Percentiles rank a stretch among this genome's conserved stretches.
phyloP scores from a whole-genome alignment of 1,284 basidiomycete genomes.

The Entoloma clypeatum region DNA sequence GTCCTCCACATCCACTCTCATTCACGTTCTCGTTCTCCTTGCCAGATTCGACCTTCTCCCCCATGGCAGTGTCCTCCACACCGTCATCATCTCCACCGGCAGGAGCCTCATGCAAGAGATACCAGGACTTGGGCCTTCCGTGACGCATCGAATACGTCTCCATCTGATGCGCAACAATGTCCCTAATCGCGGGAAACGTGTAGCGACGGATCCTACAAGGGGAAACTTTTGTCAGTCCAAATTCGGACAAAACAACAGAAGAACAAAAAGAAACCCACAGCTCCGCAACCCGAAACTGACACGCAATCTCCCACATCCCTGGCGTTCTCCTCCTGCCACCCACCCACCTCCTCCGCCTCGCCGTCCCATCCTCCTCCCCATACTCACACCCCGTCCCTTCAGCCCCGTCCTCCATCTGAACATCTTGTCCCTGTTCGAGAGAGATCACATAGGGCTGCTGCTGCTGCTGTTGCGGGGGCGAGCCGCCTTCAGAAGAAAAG shows the following conservation, averaged over 20 bases:
- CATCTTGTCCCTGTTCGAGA: too few relatives aligned
- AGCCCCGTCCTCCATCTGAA: too few relatives aligned
- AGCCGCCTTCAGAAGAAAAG: too few relatives aligned
- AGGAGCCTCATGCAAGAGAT: background rate
- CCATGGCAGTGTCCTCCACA: background rate
- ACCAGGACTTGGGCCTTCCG: slow-evolving; percentile 23
- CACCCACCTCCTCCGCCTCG: too few relatives aligned
- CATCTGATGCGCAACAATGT: slow-evolving; percentile 34
- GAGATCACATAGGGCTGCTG: too few relatives aligned
- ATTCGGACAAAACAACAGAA: slow-evolving; percentile 7
- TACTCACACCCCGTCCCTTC: too few relatives aligned
- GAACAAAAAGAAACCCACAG: slow-evolving; percentile 27
- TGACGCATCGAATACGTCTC: slow-evolving; percentile 30
- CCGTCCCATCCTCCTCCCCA: too few relatives aligned
- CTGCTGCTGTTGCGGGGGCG: too few relatives aligned
- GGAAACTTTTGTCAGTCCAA: slow-evolving; percentile 9
- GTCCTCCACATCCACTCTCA: slow-evolving; percentile 19
- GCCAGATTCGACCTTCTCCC: background rate
- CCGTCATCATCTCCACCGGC: background rate
- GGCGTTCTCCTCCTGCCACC: too few relatives aligned
- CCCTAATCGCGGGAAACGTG: slow-evolving; percentile 30
- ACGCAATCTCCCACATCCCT: slow-evolving; percentile 35
- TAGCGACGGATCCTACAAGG: slow-evolving; percentile 27
- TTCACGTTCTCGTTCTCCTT: slow-evolving; percentile 24
- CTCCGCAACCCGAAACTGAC: slow-evolving; percentile 32